These are phyloP conservation scores for Talaromyces pinophilus DNA, from an alignment of 2,329 filamentous ascomycete genomes.

Conservation along the genomic window DNA sequence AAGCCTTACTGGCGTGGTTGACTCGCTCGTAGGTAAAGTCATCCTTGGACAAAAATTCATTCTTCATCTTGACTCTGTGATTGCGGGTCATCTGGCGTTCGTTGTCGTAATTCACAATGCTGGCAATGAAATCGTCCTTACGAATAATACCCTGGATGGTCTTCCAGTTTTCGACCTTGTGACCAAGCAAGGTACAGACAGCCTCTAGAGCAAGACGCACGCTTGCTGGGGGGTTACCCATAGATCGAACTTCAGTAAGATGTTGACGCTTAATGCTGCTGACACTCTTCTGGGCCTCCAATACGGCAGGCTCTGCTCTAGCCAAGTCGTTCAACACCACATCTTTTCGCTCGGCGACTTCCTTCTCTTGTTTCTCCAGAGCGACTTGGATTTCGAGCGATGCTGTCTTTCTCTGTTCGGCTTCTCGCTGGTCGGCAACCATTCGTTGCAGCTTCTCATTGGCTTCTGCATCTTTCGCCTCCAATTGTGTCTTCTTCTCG, in stretches of 20 bases:
- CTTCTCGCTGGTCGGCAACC: conserved; percentile 93
- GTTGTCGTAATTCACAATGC: conserved; percentile 96
- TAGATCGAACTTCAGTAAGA: conserved; percentile 94
- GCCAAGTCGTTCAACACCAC: conserved; percentile 86
- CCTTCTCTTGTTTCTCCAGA: conserved; percentile 83
- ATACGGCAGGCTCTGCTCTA: conserved; percentile 86
- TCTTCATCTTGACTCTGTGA: conserved; percentile 84
- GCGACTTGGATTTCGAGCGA: conserved; percentile 87
- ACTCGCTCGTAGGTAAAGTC: conserved; percentile 97
- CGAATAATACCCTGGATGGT: conserved; percentile 84
- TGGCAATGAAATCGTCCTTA: conserved; percentile 94
- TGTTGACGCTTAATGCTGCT: conserved; percentile 98
- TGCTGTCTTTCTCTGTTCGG: conserved; percentile 83
- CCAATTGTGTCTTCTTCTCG: conserved; percentile 89
- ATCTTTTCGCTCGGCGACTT: conserved; percentile 79
- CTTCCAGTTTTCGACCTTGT: conserved; percentile 90
- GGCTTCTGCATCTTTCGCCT: conserved; percentile 90
- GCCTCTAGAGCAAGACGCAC: conserved; percentile 91
- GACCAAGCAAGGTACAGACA: conserved; percentile 91
- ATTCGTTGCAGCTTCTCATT: conserved; percentile 97
- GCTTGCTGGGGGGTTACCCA: conserved; percentile 87
- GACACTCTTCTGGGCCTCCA: conserved; percentile 92
- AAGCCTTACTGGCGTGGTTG: conserved; percentile 93
- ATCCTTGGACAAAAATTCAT: conserved; percentile 85
- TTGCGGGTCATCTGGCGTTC: conserved; percentile 87